Conservation (phyloP, 1,284 basidiomycete species). For the Ustilago tritici region DNA sequence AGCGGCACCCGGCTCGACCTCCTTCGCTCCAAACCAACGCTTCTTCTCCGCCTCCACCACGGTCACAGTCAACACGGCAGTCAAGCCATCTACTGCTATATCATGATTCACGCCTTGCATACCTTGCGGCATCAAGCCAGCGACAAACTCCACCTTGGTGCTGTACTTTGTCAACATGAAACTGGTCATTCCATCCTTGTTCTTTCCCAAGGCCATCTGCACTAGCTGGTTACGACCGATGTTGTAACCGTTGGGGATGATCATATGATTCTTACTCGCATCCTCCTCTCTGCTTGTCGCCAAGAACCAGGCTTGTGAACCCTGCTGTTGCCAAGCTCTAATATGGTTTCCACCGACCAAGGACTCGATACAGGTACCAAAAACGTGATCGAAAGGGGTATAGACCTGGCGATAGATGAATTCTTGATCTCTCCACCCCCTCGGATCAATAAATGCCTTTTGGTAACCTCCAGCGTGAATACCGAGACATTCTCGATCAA, state of each 20-base stretch:
- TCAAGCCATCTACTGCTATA: slow-evolving; percentile 59
- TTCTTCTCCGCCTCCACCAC: slow-evolving; percentile 17
- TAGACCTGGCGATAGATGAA: slow-evolving; percentile 60
- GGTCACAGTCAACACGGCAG: slow-evolving; percentile 55
- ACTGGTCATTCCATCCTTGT: slow-evolving; percentile 46
- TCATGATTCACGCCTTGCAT: slow-evolving; percentile 73
- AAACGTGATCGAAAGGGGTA: slow-evolving; percentile 48
- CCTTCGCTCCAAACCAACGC: slow-evolving; percentile 10
- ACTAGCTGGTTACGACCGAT: slow-evolving; percentile 78
- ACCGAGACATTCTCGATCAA: slow-evolving; percentile 66
- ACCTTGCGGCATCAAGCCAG: slow-evolving; percentile 74
- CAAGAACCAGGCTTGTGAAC: slow-evolving; percentile 81
- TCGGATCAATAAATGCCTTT: slow-evolving; percentile 49
- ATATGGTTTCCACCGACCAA: slow-evolving; percentile 88
- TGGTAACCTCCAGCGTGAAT: slow-evolving; percentile 57
- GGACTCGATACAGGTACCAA: slow-evolving; percentile 74
- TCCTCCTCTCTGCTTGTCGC: slow-evolving; percentile 72
- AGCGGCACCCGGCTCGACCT: neutral
- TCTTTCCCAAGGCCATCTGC: slow-evolving; percentile 25
- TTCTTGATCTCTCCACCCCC: slow-evolving; percentile 51
- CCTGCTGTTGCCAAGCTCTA: slow-evolving; percentile 74
- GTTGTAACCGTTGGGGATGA: slow-evolving; percentile 62
- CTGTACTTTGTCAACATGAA: slow-evolving; percentile 71
- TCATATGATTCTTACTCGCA: slow-evolving; percentile 49
- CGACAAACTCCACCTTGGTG: slow-evolving; percentile 73